Conservation (phyloP, 768 basidiomycete species). For the Myochromella boudieri region DNA sequence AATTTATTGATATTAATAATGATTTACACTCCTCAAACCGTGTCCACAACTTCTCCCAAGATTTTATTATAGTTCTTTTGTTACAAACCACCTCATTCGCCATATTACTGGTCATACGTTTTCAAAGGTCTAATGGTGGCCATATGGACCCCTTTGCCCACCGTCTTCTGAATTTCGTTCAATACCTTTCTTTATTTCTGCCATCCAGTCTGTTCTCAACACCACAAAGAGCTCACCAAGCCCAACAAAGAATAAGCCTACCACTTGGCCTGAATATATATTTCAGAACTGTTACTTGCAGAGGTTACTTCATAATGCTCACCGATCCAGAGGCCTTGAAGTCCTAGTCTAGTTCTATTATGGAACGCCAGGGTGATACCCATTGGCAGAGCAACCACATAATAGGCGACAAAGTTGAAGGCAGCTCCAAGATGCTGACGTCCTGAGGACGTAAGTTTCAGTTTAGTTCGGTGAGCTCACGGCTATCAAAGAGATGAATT, state of each 20-base stretch:
- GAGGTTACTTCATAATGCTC: conserved; percentile 28
- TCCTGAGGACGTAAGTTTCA: conserved; percentile 28
- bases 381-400: conserved; percentile 74
- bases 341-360: conserved; percentile 34
- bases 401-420: conserved; percentile 78
- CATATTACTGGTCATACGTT: too few species aligned
- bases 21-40: too few species aligned
- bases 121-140: too few species aligned
- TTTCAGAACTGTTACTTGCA: conserved; percentile 17
- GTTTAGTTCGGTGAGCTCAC: neutral
- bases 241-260: conserved; percentile 72
- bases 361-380: conserved; percentile 75
- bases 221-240: conserved; percentile 65
- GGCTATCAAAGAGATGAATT: conserved; percentile 32
- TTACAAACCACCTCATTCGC: too few species aligned
- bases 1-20: too few species aligned
- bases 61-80: too few species aligned
- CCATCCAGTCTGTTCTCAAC: conserved; percentile 59
- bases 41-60: too few species aligned
- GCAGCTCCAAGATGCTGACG: conserved; percentile 74
- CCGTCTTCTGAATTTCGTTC: conserved; percentile 42
- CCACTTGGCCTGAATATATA: conserved; percentile 56
- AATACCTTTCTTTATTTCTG: conserved; percentile 56
- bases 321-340: conserved; percentile 84
- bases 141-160: too few species aligned